Base-by-base conservation (phyloP, 805 yeast species). In the Lachancea kluyveri region DNA sequence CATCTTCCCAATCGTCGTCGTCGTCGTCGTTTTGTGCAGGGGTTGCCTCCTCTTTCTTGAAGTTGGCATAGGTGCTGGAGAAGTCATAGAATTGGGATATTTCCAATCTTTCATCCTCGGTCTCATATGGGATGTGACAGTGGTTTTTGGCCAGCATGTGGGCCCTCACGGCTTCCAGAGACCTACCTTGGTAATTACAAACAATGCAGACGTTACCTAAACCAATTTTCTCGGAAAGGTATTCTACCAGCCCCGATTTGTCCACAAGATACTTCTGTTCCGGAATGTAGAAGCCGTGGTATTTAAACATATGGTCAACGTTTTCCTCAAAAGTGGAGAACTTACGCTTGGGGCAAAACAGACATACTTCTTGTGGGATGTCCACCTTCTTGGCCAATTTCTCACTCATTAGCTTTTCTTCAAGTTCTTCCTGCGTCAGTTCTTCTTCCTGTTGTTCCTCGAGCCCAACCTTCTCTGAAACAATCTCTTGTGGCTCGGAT, bases 61-160 rank as follows among this genome's bases (percentile, higher is more conserved):
- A 41, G 8, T 40, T 40, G 14, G 46, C 46, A 52, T 88, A 90
- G 3, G 94, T 74, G 2, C 84, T 70, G 2, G 78, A 65, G 64
- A 88, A 92, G 54, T 92, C 96, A 54, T 90, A 92, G 50, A 84
- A 92, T 35, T 87, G 94, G 0, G 94, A 78, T 12, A 90, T 73
- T 57, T 92, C 98, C 36, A 85, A 64, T 54, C 79, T 83, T 48
- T 88, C 94, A 43, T 80, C 77, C 38, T 82, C 87, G 4, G 71
- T 56, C 47, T 92, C 96, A 56, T 85, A 92, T 3, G 97, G 97
- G 32, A 92, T 76, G 52, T 73, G 73, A 65, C 88, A 82, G 58
- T 92, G 98, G 42, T 82, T 75, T 63, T 92, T 92, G 15, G 80
- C 67, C 6, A 69, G 40, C 96, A 92, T 87, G 55, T 92, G 98